Base-by-base conservation (phyloP, 2,329 filamentous ascomycete genomes). In the Capronia epimyces region DNA sequence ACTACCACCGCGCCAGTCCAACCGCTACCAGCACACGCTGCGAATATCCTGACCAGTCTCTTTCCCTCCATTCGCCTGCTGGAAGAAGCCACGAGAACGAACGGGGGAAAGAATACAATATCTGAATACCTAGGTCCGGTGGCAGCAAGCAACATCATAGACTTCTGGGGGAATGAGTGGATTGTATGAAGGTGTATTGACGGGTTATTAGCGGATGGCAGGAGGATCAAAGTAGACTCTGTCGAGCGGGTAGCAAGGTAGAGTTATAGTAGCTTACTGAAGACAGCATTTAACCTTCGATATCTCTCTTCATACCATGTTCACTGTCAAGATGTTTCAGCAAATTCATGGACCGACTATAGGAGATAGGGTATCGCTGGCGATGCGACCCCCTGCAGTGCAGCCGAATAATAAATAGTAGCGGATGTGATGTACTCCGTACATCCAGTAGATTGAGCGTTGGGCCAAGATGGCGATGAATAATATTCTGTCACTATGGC, bases 31-130 rank as follows among this genome's bases (percentile, higher is more conserved):
- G 57, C 63, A 36, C 62, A 67, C 9, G 60, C 66, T 13, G 59
- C 52, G 1, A 64, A 66, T 48, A 57, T 66, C 18, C 53, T 71
- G 32, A 66, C 60, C 41, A 63, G 66, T 51, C 46, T 67, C 25
- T 66, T 63, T 43, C 61, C 58, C 2, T 55, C 57, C 13, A 39
- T 61, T 15, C 43, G 50, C 9, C 43, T 43, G 10, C 46, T 62
- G 22, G 59, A 60, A 41, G 40, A 55, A 46, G 53, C 46, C 25
- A 59, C 59, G 3, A 53, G 59, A 36, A 56, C 50, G 13, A 48
- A n/a, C 20, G 12, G 22, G 16, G 57, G 53, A 5, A 52, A 29
- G 21, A 46, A 45, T 13, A 39, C 12, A 20, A 46, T 62, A 15
- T 13, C 36, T 5, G 27, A 53, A 3, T 46, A 29, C 34, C 39